These are phyloP conservation scores for Colletotrichum musicola DNA, from an alignment of 2,329 filamentous ascomycete genomes.

Conservation along the genomic window DNA sequence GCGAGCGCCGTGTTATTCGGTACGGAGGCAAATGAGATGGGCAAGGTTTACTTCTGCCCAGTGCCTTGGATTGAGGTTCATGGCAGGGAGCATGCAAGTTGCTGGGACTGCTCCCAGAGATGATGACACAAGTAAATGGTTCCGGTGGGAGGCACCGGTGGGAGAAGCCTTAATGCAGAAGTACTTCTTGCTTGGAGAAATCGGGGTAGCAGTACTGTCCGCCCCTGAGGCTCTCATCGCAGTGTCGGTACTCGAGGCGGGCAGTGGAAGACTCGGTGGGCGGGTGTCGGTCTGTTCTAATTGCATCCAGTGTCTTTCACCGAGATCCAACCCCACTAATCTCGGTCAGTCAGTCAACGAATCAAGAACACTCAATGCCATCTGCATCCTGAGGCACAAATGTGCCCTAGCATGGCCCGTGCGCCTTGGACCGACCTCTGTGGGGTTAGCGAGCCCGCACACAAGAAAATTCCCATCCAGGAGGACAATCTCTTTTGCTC, in stretches of 20 bases:
- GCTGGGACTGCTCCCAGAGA: background rate
- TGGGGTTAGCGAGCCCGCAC: slow-evolving; percentile 38
- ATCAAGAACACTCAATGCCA: background rate
- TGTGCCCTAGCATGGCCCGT: slow-evolving; percentile 37
- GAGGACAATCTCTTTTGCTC: background rate
- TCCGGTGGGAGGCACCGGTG: too few species aligned
- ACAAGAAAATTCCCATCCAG: slow-evolving; percentile 26
- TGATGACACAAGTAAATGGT: background rate
- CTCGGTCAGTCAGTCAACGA: background rate
- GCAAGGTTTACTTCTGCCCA: background rate
- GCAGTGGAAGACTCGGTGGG: too few species aligned
- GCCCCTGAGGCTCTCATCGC: too few species aligned
- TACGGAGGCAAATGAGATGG: background rate
- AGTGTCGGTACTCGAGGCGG: too few species aligned
- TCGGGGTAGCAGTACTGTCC: too few species aligned
- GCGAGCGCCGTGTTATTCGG: too few species aligned
- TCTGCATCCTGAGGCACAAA: slow-evolving; percentile 12
- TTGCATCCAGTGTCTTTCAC: slow-evolving; percentile 4
- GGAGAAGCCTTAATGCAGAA: too few species aligned
- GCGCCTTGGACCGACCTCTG: slow-evolving; percentile 1
- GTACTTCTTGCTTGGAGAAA: too few species aligned
- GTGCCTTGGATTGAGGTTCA: slow-evolving; percentile 4
- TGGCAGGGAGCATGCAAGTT: background rate
- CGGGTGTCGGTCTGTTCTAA: too few species aligned
- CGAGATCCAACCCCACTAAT: background rate